Base-by-base conservation (phyloP, 2,329 filamentous ascomycete genomes). In the Apiospora pterosperma region DNA sequence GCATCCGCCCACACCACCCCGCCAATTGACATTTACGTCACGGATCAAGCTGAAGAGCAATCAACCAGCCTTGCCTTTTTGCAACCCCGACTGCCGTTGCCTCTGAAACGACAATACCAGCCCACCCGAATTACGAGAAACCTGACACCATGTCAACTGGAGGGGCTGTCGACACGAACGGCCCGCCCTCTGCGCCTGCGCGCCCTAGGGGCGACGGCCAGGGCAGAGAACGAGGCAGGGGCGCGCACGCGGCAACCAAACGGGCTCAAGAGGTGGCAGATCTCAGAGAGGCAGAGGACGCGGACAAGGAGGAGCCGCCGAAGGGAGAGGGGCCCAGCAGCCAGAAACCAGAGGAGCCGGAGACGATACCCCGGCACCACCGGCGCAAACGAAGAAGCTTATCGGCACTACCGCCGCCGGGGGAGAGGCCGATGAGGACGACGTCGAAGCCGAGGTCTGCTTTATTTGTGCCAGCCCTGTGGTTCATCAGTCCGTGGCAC, bases 381-480 rank as follows among this genome's bases (percentile, higher is more conserved):
- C 48, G n/a, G 48, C 48, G 48, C 48, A 55, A 55, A n/a, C 48
- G 6, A 60, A 60, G 34, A 60, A 39, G 21, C 11, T 60, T n/a
- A 38, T 39, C 31, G 58, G 34, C 36, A 11, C 58, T 10, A 25
- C 71, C 62, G 69, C 71, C 10, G 67, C 72, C 48, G 72, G 72
- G 12, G 69, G 67, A 61, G 74, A 70, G 61, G 74, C 77, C 66
- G 81, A 78, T 3, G 86, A 86, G 59, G 86, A 85, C 34, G 85
- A 84, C 28, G 81, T 82, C 36, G 91, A 93, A 64, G 90, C 84
- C 31, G 93, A 97, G 67, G 86, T 97, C 67, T 99, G 96, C 86
- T 98, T 98, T 79, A 99, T 99, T 74, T 99, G 96, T 79, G 95
- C 96, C 64, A 97, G 94, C 69, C 88, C 90, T 2, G 90, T 99